Evolutionary conservation across 2,329 filamentous ascomycete genomes (phyloP).

Genomic region (Hypoxylon sp.): DNA sequence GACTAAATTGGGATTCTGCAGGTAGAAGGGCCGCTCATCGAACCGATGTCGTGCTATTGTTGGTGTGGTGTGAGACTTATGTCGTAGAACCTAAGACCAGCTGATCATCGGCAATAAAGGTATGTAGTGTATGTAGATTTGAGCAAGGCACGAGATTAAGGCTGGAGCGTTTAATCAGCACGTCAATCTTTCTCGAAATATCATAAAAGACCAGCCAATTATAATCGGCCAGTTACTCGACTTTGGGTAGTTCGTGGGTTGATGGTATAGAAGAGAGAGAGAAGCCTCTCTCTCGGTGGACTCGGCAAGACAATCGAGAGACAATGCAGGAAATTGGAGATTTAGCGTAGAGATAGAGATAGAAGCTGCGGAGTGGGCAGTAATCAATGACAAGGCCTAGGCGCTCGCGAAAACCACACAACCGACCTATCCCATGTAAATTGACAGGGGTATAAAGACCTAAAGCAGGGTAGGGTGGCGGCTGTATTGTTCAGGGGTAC

Average conservation of each 20-base stretch:
- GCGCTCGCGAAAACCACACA: conserved; percentile 44
- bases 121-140: conserved; percentile 19
- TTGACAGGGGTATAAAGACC: conserved; percentile 39
- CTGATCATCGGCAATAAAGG: conserved; percentile 34
- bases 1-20: conserved; percentile 30
- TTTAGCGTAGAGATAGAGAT: conserved; percentile 32
- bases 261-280: conserved; percentile 16
- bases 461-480: conserved; percentile 41
- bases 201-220: conserved; percentile 13
- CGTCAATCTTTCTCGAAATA: conserved; percentile 28
- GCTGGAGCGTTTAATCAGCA: conserved; percentile 37
- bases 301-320: conserved; percentile 26
- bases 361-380: conserved; percentile 44
- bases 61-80: conserved; percentile 44
- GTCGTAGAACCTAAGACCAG: conserved; percentile 46
- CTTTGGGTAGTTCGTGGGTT: conserved; percentile 21
- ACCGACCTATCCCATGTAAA: conserved; percentile 36
- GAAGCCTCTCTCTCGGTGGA: conserved; percentile 19
- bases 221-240: conserved; percentile 24
- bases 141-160: conserved; percentile 24
- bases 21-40: conserved; percentile 35
- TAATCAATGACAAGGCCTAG: conserved; percentile 47
- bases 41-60: conserved; percentile 36
- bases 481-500: conserved; percentile 39
- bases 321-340: conserved; percentile 34